Conservation (phyloP, 2,329 filamentous ascomycete genomes). For the Neofusicoccum cordaticola region DNA sequence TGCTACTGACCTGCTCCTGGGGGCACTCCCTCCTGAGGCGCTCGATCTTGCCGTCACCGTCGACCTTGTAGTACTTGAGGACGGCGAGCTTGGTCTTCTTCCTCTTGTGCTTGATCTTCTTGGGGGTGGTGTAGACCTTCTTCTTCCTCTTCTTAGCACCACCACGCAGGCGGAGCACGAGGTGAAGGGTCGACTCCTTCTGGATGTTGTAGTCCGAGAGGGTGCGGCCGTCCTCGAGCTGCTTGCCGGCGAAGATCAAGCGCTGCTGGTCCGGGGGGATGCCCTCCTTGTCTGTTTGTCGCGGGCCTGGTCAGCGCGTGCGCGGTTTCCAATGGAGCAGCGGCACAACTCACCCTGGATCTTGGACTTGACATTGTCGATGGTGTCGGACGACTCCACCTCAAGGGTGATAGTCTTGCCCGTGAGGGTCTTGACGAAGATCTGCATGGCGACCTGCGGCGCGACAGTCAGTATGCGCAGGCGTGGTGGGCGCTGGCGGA, state of each 20-base stretch:
- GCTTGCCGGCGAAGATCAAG: conserved; percentile 99
- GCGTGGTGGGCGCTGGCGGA: not conserved
- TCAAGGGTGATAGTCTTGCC: conserved; percentile 99
- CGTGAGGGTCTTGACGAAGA: conserved; percentile 71
- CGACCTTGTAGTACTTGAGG: conserved; percentile 99
- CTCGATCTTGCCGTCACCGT: conserved; percentile 99
- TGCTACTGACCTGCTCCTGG: conserved; percentile 69
- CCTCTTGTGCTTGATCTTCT: conserved; percentile 99
- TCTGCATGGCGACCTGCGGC: conserved; percentile 43
- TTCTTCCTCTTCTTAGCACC: conserved; percentile 99
- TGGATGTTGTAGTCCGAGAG: conserved; percentile 99
- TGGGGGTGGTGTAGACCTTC: conserved; percentile 99
- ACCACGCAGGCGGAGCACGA: conserved; percentile 97
- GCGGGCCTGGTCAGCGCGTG: conserved; percentile 25
- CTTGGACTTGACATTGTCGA: conserved; percentile 99
- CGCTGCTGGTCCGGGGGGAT: conserved; percentile 99
- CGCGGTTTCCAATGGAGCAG: not conserved
- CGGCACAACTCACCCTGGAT: conserved; percentile 58
- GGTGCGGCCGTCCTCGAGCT: conserved; percentile 98
- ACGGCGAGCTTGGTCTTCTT: conserved; percentile 99
- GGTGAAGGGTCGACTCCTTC: conserved; percentile 98
- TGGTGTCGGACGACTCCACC: conserved; percentile 99
- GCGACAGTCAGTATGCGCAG: conserved; percentile 6
- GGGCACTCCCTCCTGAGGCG: conserved; percentile 98
- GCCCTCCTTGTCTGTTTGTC: conserved; percentile 91